Evolutionary conservation across 1,139 yeast species (phyloP).

Genomic region (Sugiyamaella novakii): DNA sequence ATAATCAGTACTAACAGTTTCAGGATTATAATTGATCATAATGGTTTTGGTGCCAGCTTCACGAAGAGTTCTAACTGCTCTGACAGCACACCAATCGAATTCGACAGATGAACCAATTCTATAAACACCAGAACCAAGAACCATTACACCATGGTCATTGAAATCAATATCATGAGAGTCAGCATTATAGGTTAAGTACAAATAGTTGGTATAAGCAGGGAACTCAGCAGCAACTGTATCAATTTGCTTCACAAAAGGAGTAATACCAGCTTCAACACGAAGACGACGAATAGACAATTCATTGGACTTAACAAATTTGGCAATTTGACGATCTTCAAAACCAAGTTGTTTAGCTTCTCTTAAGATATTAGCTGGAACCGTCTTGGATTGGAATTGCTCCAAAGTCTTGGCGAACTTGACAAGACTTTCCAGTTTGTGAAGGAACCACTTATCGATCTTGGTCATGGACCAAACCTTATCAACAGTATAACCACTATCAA

Average conservation of each 20-base stretch:
- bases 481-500: conserved; percentile 81
- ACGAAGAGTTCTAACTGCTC: conserved; percentile 93
- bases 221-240: conserved; percentile 99
- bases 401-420: conserved; percentile 69
- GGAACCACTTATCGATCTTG: conserved; percentile 95
- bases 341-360: conserved; percentile 96
- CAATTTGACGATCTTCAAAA: conserved; percentile 95
- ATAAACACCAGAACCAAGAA: conserved; percentile 91
- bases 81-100: conserved; percentile 95
- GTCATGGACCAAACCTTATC: conserved; percentile 92
- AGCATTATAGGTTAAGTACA: conserved; percentile 95
- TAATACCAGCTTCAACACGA: conserved; percentile 84
- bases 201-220: conserved; percentile 95
- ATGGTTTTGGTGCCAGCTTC: conserved; percentile 86
- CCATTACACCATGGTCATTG: conserved; percentile 86
- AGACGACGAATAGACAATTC: conserved; percentile 91
- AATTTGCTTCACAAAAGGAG: conserved; percentile 94
- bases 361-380: conserved; percentile 60
- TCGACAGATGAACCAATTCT: conserved; percentile 94
- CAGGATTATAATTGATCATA: conserved; percentile 98
- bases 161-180: conserved; percentile 83
- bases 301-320: conserved; percentile 83
- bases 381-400: conserved; percentile 58
- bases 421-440: conserved; percentile 77
- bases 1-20: conserved; percentile 96